These are phyloP conservation scores for Ensete ventricosum DNA, from an alignment of 176 grass and related monocot species.

Conservation along the genomic window DNA sequence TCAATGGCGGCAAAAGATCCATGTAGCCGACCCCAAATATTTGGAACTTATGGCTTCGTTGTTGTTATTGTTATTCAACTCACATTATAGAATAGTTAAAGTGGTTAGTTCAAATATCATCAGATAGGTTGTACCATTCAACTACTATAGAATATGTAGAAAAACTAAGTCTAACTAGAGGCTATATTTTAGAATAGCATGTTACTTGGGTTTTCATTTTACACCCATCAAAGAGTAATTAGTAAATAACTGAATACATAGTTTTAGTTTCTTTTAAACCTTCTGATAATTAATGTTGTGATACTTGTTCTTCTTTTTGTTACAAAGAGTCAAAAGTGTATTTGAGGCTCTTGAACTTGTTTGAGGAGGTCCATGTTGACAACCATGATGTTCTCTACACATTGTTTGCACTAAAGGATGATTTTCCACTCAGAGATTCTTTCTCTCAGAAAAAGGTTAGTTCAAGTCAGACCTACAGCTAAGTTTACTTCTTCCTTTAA, in stretches of 20 bases:
- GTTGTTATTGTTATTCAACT: too few species aligned
- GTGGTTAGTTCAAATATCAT: too few species aligned
- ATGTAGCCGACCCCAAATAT: too few species aligned
- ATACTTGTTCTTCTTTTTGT: not conserved
- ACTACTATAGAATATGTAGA: too few species aligned
- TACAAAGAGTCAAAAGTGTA: conserved; percentile 18
- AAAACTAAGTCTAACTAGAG: not conserved
- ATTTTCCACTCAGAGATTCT: conserved; percentile 12
- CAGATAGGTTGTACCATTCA: too few species aligned
- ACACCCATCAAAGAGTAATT: not conserved
- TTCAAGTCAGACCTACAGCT: not conserved
- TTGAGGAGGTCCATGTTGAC: conserved; percentile 7
- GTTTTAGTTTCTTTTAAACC: not conserved
- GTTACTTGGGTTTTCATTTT: not conserved
- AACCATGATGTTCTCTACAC: conserved; percentile 18
- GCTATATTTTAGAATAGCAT: not conserved
- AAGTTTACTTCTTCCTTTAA: not conserved
- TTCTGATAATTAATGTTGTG: not conserved
- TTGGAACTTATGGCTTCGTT: too few species aligned
- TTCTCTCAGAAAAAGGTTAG: conserved; percentile 17
- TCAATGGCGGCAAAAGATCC: too few species aligned
- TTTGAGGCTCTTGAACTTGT: conserved; percentile 9
- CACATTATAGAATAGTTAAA: too few species aligned
- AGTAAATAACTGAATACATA: not conserved
- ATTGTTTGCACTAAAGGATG: conserved; percentile 21